These are phyloP conservation scores for maize (Zea mays) DNA, from an alignment of 176 grass and related monocot genomes.

Conservation along the genomic window DNA sequence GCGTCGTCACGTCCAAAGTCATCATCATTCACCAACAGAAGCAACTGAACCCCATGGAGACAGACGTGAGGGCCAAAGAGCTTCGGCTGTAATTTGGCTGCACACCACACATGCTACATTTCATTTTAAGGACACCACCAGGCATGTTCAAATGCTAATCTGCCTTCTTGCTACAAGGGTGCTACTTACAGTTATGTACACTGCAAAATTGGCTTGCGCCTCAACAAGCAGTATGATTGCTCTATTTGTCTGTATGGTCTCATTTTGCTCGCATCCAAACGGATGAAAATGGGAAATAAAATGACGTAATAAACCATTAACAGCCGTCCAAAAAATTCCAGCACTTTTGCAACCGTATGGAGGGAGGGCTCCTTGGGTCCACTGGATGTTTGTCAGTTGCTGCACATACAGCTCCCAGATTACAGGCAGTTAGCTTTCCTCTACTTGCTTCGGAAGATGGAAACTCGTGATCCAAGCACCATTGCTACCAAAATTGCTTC, in stretches of 20 bases:
- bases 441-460: not conserved
- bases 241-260: not conserved
- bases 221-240: not conserved
- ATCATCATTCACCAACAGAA: too few relatives aligned
- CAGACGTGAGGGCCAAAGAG: too few relatives aligned
- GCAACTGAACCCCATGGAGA: too few relatives aligned
- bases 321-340: not conserved
- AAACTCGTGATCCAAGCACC: slow-evolving; percentile 9
- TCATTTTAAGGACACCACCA: not conserved
- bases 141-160: not conserved
- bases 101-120: not conserved
- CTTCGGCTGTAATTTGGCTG: not conserved
- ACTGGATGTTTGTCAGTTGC: not conserved
- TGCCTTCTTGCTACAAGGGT: not conserved
- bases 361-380: not conserved
- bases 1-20: too few relatives aligned
- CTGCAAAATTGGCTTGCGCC: slow-evolving; percentile 32
- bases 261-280: slow-evolving; percentile 21
- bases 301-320: not conserved
- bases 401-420: not conserved
- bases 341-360: not conserved
- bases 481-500: not conserved
- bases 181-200: slow-evolving; percentile 44
- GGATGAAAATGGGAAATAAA: not conserved
- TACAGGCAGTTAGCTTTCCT: not conserved